Conservation (phyloP, 129 eudicot genomes). For the Smallanthus sonchifolius region DNA sequence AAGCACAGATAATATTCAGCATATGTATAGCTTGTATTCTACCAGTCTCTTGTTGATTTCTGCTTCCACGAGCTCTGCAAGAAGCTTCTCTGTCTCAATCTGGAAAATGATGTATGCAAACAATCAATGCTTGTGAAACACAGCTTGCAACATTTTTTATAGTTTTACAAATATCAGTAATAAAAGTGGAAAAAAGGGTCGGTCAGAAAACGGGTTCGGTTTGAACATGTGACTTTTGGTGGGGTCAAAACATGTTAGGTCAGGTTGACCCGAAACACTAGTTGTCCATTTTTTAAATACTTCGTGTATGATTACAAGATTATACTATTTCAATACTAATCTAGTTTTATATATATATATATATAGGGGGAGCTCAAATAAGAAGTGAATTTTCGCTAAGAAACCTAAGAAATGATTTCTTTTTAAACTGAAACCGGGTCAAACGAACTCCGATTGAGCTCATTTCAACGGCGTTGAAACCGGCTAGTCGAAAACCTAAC, state of each 20-base stretch:
- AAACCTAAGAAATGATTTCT: no score
- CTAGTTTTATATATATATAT: no score
- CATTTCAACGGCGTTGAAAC: no score
- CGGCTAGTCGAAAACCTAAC: no score
- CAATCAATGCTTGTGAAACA: background rate
- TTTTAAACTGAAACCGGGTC: no score
- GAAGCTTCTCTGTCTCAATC: conserved; percentile 4
- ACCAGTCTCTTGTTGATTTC: conserved; percentile 29
- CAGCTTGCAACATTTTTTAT: background rate
- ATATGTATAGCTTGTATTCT: background rate
- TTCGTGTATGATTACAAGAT: background rate
- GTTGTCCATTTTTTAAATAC: background rate
- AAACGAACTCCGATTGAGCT: no score
- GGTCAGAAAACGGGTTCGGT: background rate
- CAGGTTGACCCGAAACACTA: background rate
- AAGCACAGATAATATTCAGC: background rate
- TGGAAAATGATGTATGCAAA: background rate
- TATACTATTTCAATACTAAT: no score
- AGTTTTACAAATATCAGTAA: background rate
- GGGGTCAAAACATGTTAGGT: no score
- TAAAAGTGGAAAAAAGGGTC: background rate
- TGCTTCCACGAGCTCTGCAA: conserved; percentile 84
- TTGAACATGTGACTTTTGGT: no score
- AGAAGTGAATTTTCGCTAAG: no score
- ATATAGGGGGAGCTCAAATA: no score